Conservation (phyloP, 805 yeast genomes). For the Ogataea ramenticola region DNA sequence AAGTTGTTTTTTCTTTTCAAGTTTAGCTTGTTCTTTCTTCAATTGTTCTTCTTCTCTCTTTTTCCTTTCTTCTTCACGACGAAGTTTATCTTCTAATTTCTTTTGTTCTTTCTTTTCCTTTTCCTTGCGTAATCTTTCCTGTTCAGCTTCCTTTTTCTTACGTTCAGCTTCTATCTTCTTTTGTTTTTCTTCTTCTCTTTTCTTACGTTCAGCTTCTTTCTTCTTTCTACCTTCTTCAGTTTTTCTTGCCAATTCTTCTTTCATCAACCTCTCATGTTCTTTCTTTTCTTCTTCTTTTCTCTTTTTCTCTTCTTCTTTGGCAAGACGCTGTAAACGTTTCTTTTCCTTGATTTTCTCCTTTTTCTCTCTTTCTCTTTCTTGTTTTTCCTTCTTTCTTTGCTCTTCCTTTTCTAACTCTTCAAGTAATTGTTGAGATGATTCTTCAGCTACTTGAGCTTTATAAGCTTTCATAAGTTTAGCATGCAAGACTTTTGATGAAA, state of each 20-base stretch:
- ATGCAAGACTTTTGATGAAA: slow-evolving; percentile 72
- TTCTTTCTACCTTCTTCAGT: slow-evolving; percentile 41
- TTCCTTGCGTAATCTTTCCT: slow-evolving; percentile 30
- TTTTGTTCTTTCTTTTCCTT: slow-evolving; percentile 32
- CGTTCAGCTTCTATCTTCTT: slow-evolving; percentile 31
- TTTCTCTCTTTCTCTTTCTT: slow-evolving; percentile 56
- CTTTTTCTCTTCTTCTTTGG: slow-evolving; percentile 54
- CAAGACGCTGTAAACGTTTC: slow-evolving; percentile 53
- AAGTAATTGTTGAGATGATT: slow-evolving; percentile 52
- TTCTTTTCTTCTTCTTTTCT: slow-evolving; percentile 49
- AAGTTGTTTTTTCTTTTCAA: slow-evolving; percentile 6
- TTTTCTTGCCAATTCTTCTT: slow-evolving; percentile 34
- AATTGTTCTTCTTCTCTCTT: slow-evolving; percentile 27
- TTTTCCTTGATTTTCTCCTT: slow-evolving; percentile 67
- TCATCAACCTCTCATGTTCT: slow-evolving; percentile 34
- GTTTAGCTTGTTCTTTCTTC: slow-evolving; percentile 11
- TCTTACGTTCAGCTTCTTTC: slow-evolving; percentile 35
- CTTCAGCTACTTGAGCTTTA: slow-evolving; percentile 75
- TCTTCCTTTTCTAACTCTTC: slow-evolving; percentile 70
- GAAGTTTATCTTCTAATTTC: slow-evolving; percentile 25
- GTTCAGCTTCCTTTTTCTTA: slow-evolving; percentile 27
- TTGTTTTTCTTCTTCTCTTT: slow-evolving; percentile 32
- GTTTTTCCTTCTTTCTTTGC: slow-evolving; percentile 53
- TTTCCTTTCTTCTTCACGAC: slow-evolving; percentile 26
- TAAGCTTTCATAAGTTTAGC: slow-evolving; percentile 68